phyloP scores from a whole-genome alignment of 192 early-diverging fungal species.

The Coemansia sp. region DNA sequence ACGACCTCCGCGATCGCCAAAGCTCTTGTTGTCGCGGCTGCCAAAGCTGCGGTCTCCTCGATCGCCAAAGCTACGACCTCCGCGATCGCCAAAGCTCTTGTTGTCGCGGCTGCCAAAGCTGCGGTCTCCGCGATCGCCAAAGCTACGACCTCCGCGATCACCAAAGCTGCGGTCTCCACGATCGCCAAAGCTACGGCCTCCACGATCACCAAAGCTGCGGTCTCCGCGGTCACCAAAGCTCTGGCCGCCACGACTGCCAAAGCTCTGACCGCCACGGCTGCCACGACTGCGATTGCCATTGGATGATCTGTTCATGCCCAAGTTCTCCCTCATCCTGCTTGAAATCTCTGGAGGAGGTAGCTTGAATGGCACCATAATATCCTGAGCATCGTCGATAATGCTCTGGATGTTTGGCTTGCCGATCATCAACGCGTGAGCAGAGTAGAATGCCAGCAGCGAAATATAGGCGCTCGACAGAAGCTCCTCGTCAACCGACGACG shows the following conservation, averaged over 20 bases:
- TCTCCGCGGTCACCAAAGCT: too few relatives aligned
- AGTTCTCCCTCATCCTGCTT: conserved; percentile 1
- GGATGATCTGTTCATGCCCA: not conserved
- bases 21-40: conserved; percentile 4
- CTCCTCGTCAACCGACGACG: conserved; percentile 20
- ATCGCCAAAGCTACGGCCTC: too few relatives aligned
- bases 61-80: too few relatives aligned
- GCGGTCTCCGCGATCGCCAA: not conserved
- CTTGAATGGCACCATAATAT: conserved; percentile 31
- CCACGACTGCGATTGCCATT: too few relatives aligned
- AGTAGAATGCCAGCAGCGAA: conserved; percentile 48
- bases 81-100: too few relatives aligned
- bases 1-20: not conserved
- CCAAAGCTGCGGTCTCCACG: too few relatives aligned
- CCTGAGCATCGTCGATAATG: conserved; percentile 17
- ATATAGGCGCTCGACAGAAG: conserved; percentile 47
- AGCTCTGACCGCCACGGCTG: too few relatives aligned
- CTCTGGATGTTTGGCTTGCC: conserved; percentile 15
- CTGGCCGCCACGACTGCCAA: too few relatives aligned
- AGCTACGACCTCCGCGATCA: not conserved
- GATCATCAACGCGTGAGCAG: conserved; percentile 11
- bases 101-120: conserved; percentile 6
- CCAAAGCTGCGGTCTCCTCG: not conserved
- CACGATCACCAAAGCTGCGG: too few relatives aligned
- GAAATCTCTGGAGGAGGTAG: conserved; percentile 18